Evolutionary conservation across 208 protist species (phyloP).

Genomic region (Blastocrithidia nonstop): DNA sequence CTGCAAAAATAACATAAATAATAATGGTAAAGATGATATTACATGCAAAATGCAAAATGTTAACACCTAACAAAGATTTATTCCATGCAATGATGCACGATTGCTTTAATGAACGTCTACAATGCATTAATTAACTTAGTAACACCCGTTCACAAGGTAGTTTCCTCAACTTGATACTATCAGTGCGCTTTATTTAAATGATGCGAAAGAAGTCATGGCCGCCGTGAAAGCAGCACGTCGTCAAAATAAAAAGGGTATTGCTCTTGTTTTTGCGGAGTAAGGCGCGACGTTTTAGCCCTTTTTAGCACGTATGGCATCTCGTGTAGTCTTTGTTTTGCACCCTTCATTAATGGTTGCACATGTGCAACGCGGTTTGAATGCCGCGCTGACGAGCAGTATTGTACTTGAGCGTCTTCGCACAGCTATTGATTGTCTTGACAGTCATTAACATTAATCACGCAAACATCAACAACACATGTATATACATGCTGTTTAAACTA

Average conservation of each 20-base stretch:
- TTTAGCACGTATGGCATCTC: constrained; percentile 9
- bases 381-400: constrained; percentile 40
- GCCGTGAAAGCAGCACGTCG: constrained; percentile 13
- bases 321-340: constrained; percentile 21
- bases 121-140: constrained; percentile 12
- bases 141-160: constrained; percentile 18
- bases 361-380: constrained; percentile 51
- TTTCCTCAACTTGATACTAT: constrained; percentile 12
- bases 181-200: constrained; percentile 36
- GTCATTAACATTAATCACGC: no score
- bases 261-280: constrained; percentile 52
- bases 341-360: constrained; percentile 13
- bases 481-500: neutral
- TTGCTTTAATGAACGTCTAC: constrained; percentile 17
- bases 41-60: constrained; percentile 2
- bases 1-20: neutral
- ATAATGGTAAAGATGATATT: no score
- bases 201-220: constrained; percentile 7
- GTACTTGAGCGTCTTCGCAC: constrained; percentile 45
- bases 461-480: neutral
- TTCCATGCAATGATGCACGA: constrained; percentile 15
- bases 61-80: constrained; percentile 11
- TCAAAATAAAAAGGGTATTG: constrained; percentile 22
- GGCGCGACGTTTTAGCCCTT: constrained; percentile 29
- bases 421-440: constrained; percentile 8